A percentile compares a stretch with the other conserved stretches of the same genome.
Conservation (phyloP, 202 grass and related monocot species). For the Sporobolus alterniflorus region DNA sequence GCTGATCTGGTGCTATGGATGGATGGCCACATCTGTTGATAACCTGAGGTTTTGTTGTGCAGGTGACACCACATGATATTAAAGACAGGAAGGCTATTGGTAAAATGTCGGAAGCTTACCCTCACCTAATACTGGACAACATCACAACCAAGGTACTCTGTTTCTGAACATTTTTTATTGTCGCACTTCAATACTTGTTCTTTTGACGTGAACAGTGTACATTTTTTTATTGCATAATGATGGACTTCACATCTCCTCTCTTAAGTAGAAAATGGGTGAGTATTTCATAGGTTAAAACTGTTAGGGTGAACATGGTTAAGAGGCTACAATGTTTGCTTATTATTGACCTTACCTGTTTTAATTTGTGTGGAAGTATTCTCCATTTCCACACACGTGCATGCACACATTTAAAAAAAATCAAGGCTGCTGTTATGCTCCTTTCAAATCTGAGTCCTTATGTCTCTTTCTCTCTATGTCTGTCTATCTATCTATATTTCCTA, state of each 20-base stretch:
- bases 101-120: slow-evolving; percentile 97
- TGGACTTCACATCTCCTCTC: no score
- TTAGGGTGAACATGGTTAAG: not conserved
- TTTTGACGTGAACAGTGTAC: not conserved
- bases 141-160: slow-evolving; percentile 76
- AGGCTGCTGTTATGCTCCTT: slow-evolving; percentile 32
- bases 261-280: not conserved
- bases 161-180: not conserved
- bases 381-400: not conserved
- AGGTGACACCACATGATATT: slow-evolving; percentile 94
- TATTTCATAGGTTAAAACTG: not conserved
- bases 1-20: not conserved
- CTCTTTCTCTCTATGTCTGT: not conserved
- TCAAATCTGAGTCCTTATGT: not conserved
- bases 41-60: slow-evolving; percentile 2
- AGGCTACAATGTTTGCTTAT: not conserved
- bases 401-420: slow-evolving; percentile 11
- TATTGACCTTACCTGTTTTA: not conserved
- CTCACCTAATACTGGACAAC: slow-evolving; percentile 88
- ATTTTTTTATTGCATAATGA: no score
- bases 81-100: slow-evolving; percentile 90
- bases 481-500: fast-evolving
- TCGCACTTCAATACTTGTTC: not conserved
- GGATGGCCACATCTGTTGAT: not conserved
- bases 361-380: not conserved